Conservation (phyloP, 2,329 filamentous ascomycete species). For the Penicillium vulpinum region DNA sequence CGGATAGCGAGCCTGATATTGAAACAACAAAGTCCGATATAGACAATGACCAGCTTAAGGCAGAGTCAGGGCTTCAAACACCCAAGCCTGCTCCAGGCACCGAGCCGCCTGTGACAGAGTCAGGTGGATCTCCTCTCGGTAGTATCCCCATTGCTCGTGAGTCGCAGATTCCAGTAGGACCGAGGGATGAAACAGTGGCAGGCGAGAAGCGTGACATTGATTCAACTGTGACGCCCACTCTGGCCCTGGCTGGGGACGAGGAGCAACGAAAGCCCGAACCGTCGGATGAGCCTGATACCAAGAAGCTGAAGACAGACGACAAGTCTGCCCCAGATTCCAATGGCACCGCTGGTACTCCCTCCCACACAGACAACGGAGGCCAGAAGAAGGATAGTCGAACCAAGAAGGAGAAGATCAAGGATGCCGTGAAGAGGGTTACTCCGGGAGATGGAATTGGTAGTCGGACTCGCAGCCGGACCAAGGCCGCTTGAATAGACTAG, state of each 20-base stretch:
- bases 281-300: constrained; percentile 28
- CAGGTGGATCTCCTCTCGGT: constrained; percentile 5
- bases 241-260: not conserved
- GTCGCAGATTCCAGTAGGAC: constrained; percentile 5
- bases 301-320: constrained; percentile 37
- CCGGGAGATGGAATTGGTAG: constrained; percentile 39
- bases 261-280: constrained; percentile 16
- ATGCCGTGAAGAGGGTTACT: constrained; percentile 27
- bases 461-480: constrained; percentile 42
- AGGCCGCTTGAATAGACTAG: constrained; percentile 20
- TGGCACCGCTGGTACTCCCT: constrained; percentile 10
- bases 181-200: constrained; percentile 7
- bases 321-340: constrained; percentile 12
- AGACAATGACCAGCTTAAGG: not conserved
- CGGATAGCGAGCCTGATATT: constrained; percentile 13
- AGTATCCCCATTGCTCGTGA: constrained; percentile 11
- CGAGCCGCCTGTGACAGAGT: constrained; percentile 6
- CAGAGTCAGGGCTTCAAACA: not conserved
- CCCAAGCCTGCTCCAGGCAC: constrained; percentile 10
- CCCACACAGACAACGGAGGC: constrained; percentile 22
- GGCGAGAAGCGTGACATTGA: constrained; percentile 25
- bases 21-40: not conserved
- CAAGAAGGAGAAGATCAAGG: constrained; percentile 35
- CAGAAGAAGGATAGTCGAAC: constrained; percentile 33
- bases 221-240: constrained; percentile 4